A percentile compares a stretch with the other conserved stretches of the same genome.
Evolutionary conservation across 768 basidiomycete species (phyloP).

Genomic region (Leccinum barrowsii): DNA sequence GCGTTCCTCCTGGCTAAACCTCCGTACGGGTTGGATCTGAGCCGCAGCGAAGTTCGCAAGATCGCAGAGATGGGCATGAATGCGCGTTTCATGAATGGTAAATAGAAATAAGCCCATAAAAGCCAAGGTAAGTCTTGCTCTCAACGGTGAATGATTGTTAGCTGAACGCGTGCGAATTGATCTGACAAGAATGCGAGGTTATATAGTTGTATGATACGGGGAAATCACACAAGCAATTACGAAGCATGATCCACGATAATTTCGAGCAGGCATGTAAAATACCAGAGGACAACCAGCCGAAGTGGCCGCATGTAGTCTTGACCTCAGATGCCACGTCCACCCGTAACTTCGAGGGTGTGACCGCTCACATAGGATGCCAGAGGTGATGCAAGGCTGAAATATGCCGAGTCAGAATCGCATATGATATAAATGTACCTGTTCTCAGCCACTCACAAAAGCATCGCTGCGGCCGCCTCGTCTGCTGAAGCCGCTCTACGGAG

Average conservation of each 20-base stretch:
- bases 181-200: too few species aligned
- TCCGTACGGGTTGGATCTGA: constrained; percentile 71
- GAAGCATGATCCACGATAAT: background rate
- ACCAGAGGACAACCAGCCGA: background rate
- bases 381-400: constrained; percentile 65
- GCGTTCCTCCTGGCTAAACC: constrained; percentile 69
- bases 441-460: constrained; percentile 64
- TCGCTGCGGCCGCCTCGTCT: constrained; percentile 72
- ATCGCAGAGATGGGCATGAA: constrained; percentile 64
- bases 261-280: background rate
- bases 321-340: constrained; percentile 67
- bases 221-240: background rate
- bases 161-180: background rate
- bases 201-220: background rate
- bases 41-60: constrained; percentile 48
- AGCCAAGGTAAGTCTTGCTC: background rate
- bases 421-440: background rate
- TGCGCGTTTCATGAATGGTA: constrained; percentile 19
- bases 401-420: constrained; percentile 4
- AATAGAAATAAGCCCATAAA: background rate
- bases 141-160: background rate
- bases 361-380: constrained; percentile 78
- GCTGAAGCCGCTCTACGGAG: constrained; percentile 62
- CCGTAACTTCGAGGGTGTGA: constrained; percentile 82
- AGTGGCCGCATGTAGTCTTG: background rate